A percentile compares a stretch with the other conserved stretches of the same genome.
phyloP scores from a whole-genome alignment of 2,329 filamentous ascomycete species.

The Thelonectria blattea region DNA sequence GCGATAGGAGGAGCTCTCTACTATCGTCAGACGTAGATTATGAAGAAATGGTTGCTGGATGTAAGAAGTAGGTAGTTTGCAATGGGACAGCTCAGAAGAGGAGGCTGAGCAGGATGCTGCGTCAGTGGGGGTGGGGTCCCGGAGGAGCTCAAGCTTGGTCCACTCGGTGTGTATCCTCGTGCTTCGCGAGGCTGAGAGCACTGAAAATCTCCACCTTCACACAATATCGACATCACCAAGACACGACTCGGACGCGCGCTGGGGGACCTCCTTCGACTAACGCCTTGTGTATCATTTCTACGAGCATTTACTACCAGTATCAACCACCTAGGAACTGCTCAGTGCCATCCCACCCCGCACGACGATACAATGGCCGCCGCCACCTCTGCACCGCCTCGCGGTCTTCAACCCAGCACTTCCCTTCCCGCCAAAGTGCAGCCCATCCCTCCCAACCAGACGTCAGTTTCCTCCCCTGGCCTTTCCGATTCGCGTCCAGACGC shows the following conservation, averaged over 20 bases:
- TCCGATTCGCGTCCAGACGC: not conserved
- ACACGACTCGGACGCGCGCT: slow-evolving; percentile 19
- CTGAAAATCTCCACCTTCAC: slow-evolving; percentile 38
- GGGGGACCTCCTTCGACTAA: slow-evolving; percentile 12
- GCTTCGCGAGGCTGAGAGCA: slow-evolving; percentile 33
- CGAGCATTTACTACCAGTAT: not conserved
- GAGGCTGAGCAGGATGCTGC: slow-evolving; percentile 30
- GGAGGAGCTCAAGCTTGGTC: slow-evolving; percentile 40
- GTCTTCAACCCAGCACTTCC: slow-evolving; percentile 49
- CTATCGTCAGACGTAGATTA: slow-evolving; percentile 66
- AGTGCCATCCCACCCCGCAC: not conserved
- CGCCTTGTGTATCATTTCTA: not conserved
- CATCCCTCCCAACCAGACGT: slow-evolving; percentile 78
- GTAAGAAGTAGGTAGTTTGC: slow-evolving; percentile 26
- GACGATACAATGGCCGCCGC: slow-evolving; percentile 42
- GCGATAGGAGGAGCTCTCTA: slow-evolving; percentile 81
- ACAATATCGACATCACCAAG: slow-evolving; percentile 27
- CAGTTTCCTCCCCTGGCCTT: slow-evolving; percentile 44
- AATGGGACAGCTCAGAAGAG: slow-evolving; percentile 1
- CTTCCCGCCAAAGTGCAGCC: slow-evolving; percentile 59
- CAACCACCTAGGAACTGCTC: not conserved
- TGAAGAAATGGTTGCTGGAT: slow-evolving; percentile 18
- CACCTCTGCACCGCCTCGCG: slow-evolving; percentile 47
- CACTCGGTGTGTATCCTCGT: slow-evolving; percentile 15
- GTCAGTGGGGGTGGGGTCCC: slow-evolving; percentile 38